Base-by-base conservation (phyloP, 768 basidiomycete genomes). In the Hygrocybe punicea region DNA sequence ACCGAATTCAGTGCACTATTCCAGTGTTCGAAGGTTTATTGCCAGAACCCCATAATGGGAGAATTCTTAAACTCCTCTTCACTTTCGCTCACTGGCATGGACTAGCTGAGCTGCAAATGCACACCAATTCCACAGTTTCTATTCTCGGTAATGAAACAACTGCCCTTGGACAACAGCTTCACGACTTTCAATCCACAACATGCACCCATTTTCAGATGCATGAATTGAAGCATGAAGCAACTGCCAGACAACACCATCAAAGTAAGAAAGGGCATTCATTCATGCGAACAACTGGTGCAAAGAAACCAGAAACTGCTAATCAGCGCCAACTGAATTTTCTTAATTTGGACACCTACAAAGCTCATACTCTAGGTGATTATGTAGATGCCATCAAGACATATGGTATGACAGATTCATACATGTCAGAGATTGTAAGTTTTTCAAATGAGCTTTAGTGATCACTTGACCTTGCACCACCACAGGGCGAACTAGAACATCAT, bases 291-390 rank as follows among this genome's bases (percentile, higher is more conserved):
- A n/a, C n/a, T n/a, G n/a, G n/a, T n/a, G n/a, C n/a, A n/a, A n/a
- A n/a, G n/a, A n/a, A n/a, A n/a, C n/a, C n/a, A n/a, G n/a, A n/a
- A n/a, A n/a, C n/a, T n/a, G n/a, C n/a, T n/a, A n/a, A n/a, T n/a
- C n/a, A n/a, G n/a, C n/a, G n/a, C n/a, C n/a, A n/a, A n/a, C n/a
- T n/a, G n/a, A n/a, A n/a, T n/a, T n/a, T n/a, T 0, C 71, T 76
- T 55, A 78, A 70, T 51, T 46, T 77, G 1, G 8, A 25, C 1
- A 75, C 69, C 0, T 69, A 67, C 51, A 78, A 78, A 55, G 2
- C 69, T 0, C 77, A 77, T 56, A 59, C 67, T 0, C 59, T 78
- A 0, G 73, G 72, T 0, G 66, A 78, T 44, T 76, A 76, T 44
- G 51, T 40, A 0, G 3, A 9, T 0, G 59, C 61, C 0, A 76